Percentiles rank a stretch among this genome's conserved stretches.
These are phyloP conservation scores for Solanum pennellii DNA, from an alignment of 257 asterid genomes.

Conservation along the genomic window DNA sequence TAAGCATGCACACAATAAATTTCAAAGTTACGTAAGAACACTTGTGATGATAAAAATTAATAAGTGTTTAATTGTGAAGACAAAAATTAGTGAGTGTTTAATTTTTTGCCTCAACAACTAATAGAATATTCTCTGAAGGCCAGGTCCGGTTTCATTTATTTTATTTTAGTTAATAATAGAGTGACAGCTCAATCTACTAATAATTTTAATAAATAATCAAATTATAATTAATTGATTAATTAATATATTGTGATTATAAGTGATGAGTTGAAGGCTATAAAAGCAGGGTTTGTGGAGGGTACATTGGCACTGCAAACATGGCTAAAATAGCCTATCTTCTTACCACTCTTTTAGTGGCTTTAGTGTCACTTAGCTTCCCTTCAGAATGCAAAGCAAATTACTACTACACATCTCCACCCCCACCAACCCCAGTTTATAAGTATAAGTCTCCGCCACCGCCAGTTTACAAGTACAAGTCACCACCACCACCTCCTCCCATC, in stretches of 20 bases:
- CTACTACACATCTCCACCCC: slow-evolving; percentile 3
- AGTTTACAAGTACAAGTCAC: not conserved
- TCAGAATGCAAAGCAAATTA: not conserved
- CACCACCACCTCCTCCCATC: not conserved
- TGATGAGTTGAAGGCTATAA: not conserved
- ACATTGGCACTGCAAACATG: not conserved
- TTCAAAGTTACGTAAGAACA: not conserved
- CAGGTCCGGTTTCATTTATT: not conserved
- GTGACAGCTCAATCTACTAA: not conserved
- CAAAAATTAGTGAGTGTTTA: not conserved
- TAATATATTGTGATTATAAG: not conserved
- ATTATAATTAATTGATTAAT: not conserved
- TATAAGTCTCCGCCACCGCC: slow-evolving; percentile 2
- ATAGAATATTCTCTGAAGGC: not conserved
- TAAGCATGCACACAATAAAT: not conserved
- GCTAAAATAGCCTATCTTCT: slow-evolving; percentile 1
- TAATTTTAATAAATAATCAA: not conserved
- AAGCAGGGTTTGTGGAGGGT: not conserved
- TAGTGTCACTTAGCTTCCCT: slow-evolving; percentile 1
- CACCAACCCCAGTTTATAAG: not conserved
- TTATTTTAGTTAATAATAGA: not conserved
- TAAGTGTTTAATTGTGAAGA: not conserved
- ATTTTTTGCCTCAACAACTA: not conserved
- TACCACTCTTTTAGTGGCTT: slow-evolving; percentile 7
- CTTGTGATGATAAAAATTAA: not conserved